Base-by-base conservation (phyloP, 208 protist genomes). In the Acanthamoeba castellanii region DNA sequence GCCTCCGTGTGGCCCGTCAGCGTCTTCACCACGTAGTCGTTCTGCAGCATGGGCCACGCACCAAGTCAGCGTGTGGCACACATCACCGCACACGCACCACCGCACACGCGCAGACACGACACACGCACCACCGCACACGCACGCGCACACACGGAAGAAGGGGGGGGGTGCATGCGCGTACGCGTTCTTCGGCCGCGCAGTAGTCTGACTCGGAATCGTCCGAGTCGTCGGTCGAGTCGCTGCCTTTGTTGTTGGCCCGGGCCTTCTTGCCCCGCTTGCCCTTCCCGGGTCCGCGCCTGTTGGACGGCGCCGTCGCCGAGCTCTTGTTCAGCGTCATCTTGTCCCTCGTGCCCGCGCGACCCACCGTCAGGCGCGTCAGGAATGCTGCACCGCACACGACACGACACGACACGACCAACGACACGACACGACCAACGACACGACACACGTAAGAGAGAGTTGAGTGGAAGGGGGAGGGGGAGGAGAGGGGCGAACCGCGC, bases 1-100 rank as follows among this genome's bases (percentile, higher is more conserved):
- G 52, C 82, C 42, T 89, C 82, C 3, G 45, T 57, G 55, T 89
- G 82, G 45, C 82, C 82, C 1, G 82, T 89, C 37, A 89, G 22
- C 27, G 82, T 89, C 47, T 89, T 89, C 14, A 89, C 47, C 18
- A 89, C 30, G 52, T 66, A 89, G 82, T 89, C 82, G 37, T 89
- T 45, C 72, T 81, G 72, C 20, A 25, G 1, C 18, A 64, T 25
- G 20, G 22, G 9, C 5, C 3, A 5, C 59, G 20, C 59, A 16
- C 16, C 52, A 57, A 7, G 52, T 16, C 52, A 7, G 52, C 16
- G 52, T 57, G 52, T 57, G 52, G n/a, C n/a, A n/a, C n/a, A n/a
- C n/a, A n/a, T n/a, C n/a, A n/a, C n/a, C n/a, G 64, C 18, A 16
- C 64, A 22, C 30, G 18, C 64, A 72, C 18, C 30, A 55, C 50